Evolutionary conservation across 2,329 filamentous ascomycete genomes (phyloP).

Genomic region (Neopestalotiopsis clavispora): DNA sequence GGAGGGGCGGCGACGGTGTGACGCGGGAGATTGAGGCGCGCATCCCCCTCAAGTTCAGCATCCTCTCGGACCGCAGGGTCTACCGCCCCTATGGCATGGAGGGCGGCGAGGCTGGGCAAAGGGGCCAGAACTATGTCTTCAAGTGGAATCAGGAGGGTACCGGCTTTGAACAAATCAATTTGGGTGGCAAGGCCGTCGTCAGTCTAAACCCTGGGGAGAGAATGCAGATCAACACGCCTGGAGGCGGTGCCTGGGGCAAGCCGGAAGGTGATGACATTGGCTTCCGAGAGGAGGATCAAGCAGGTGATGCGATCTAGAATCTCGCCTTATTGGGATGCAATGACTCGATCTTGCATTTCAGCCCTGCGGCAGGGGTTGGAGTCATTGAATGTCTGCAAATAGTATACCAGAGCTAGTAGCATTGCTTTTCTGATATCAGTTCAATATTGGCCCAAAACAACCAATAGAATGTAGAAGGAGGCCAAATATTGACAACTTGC

Average conservation of each 20-base stretch:
- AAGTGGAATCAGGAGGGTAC: conserved; percentile 30
- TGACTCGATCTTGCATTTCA: no score
- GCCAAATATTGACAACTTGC: no score
- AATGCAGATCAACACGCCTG: conserved; percentile 41
- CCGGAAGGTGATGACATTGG: neutral
- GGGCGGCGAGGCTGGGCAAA: conserved; percentile 68
- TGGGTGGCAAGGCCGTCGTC: conserved; percentile 38
- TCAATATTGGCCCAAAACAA: no score
- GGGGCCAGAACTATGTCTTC: conserved; percentile 61
- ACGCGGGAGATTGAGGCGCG: conserved; percentile 75
- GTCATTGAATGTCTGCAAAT: no score
- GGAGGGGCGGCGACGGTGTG: conserved; percentile 73
- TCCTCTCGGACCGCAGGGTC: conserved; percentile 71
- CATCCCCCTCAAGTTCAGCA: conserved; percentile 71
- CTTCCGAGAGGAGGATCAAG: neutral
- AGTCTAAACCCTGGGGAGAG: conserved; percentile 38
- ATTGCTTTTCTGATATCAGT: no score
- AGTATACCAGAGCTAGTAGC: no score
- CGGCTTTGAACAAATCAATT: conserved; percentile 33
- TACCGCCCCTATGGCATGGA: conserved; percentile 74
- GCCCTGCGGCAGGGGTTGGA: no score
- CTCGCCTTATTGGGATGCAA: no score
- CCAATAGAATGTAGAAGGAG: no score
- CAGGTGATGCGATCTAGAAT: neutral
- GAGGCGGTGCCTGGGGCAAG: conserved; percentile 36